These are phyloP conservation scores for Lophiostoma macrostomum DNA, from an alignment of 495 filamentous ascomycete species.

Conservation along the genomic window DNA sequence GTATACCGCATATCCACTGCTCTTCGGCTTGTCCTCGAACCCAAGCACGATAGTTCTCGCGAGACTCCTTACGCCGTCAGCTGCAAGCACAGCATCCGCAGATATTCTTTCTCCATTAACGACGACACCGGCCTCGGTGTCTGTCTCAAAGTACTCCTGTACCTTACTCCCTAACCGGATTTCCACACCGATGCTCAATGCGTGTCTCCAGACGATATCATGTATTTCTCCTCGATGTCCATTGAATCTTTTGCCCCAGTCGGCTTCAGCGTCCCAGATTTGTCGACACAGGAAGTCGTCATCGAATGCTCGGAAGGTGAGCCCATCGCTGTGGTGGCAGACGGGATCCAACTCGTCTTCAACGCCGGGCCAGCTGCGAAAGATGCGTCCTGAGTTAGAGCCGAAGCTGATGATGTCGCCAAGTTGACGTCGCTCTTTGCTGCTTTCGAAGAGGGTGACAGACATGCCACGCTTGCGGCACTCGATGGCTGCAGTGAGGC, in stretches of 20 bases:
- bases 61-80: conserved; percentile 60
- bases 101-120: conserved; percentile 51
- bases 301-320: conserved; percentile 45
- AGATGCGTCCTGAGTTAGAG: conserved; percentile 27
- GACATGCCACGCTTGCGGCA: conserved; percentile 13
- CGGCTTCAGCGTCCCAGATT: conserved; percentile 38
- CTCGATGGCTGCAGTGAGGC: conserved; percentile 27
- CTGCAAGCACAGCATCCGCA: conserved; percentile 59
- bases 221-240: conserved; percentile 64
- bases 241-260: conserved; percentile 51
- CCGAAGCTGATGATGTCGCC: conserved; percentile 32
- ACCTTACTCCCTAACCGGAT: conserved; percentile 57
- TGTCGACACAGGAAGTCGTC: conserved; percentile 41
- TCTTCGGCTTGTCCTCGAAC: conserved; percentile 59
- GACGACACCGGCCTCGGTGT: conserved; percentile 53
- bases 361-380: conserved; percentile 24
- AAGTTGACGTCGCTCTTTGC: conserved; percentile 8
- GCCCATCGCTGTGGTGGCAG: conserved; percentile 46
- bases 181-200: conserved; percentile 53
- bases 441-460: conserved; percentile 14
- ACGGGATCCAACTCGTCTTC: conserved; percentile 40
- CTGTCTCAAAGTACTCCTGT: conserved; percentile 60
- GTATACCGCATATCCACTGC: conserved; percentile 59
- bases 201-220: conserved; percentile 57
- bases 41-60: conserved; percentile 60